Evolutionary conservation across 75 land plant genomes (phyloP), one percentile per base, ranked within the genome.

Genomic region (Cunninghamia lanceolata): DNA sequence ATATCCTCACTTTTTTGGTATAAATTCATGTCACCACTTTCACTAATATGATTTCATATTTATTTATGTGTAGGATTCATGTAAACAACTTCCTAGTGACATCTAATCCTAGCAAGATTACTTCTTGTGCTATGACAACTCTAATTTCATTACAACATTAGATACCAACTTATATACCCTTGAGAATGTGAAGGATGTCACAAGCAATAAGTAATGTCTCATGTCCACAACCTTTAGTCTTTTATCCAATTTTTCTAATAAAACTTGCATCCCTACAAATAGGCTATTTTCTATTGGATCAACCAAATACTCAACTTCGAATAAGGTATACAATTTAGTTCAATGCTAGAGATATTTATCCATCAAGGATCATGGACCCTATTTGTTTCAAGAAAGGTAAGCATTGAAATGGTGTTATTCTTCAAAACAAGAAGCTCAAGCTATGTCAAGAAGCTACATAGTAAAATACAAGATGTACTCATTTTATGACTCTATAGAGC

Each of bases 111-210:
- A n/a, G n/a, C n/a, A n/a, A n/a, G 13, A 1, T 28, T 84, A 70
- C 85, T 84, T 54, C 39, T 30, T 84, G 85, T 70, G 85, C 30
- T 84, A 59, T 56, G 70, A 84, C 17, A 84, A 59, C 56, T 63
- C 10, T 28, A 54, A 25, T 21, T 84, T 59, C 85, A 25, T 84
- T 17, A 35, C 78, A 36, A 75, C 8, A 38, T 32, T 75, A 36
- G 78, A 75, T 16, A 75, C 78, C 38, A 3, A 73, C 0, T 7
- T 3, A 34, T 19, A 0, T 8, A 3, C 8, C 14, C 0, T 73
- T 11, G 36, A 0, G 3, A 14, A 75, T 15, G 38, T 38, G 39
- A 15, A 0, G 8, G 4, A 15, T 34, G 0, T 38, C 39, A 75
- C 42, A 34, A 35, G 13, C 11, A 2, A 3, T 75, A 75, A 17